Percentiles rank a stretch among this genome's conserved stretches.
These are phyloP conservation scores for Auricularia heimuer DNA, from an alignment of 768 basidiomycete genomes.

Conservation along the genomic window DNA sequence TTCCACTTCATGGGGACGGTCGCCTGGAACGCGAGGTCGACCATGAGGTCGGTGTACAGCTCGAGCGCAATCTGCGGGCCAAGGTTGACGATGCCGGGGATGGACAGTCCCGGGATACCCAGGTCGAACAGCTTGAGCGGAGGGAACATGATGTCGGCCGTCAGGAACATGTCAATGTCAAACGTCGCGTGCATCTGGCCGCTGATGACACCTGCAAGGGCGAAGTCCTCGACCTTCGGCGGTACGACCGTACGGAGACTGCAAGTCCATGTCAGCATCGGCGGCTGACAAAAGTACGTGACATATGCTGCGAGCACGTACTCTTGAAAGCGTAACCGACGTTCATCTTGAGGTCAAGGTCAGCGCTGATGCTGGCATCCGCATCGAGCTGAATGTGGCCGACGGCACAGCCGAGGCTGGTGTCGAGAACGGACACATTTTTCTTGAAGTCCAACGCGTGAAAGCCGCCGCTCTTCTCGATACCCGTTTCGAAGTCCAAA, in stretches of 20 bases:
- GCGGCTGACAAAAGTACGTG: neutral
- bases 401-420: neutral
- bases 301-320: neutral
- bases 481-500: neutral
- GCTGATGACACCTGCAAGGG: neutral
- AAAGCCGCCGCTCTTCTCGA: neutral
- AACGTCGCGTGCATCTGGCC: neutral
- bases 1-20: neutral
- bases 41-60: neutral
- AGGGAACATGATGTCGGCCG: neutral
- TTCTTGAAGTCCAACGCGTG: neutral
- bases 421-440: neutral
- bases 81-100: neutral
- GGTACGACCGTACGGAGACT: neutral
- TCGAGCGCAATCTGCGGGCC: neutral
- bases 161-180: neutral
- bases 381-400: neutral
- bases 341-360: neutral
- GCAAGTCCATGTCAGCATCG: too few relatives aligned
- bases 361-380: neutral
- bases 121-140: neutral
- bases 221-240: neutral
- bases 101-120: neutral
- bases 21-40: neutral
- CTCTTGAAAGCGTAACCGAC: constrained; percentile 1